Base-by-base conservation (phyloP, 257 asterid genomes). In the Solanum infundibuliforme region DNA sequence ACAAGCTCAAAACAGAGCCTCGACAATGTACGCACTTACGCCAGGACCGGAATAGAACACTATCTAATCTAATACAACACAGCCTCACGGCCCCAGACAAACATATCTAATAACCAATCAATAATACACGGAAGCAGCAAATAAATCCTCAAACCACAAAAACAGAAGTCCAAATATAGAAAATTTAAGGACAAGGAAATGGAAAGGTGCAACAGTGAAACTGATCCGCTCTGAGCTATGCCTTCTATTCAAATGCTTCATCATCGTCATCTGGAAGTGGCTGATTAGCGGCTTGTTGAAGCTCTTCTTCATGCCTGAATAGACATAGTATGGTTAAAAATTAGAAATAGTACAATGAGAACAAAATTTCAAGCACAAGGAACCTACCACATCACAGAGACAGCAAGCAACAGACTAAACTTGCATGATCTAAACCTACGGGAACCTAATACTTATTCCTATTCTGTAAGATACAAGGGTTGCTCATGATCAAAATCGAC, bases 221-320 rank as follows among this genome's bases (percentile, higher is more conserved):
- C 39, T 46, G 39, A 29, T 46, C 41, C 11, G 11, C 85, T 81
- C 68, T 81, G 85, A 46, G 68, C 68, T 46, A 81, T 21, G 71
- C 41, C 32, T 5, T 73, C 74, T 88, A 95, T 29, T 95, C 98
- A 10, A 95, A 94, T 3, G 96, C 87, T 23, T 95, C 98, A 10
- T 95, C 98, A 72, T 95, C 98, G 1, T 95, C 98, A 69, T 95
- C 98, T 1, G 98, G 98, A 73, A 95, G 97, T n/a, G 98, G 98
- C 91, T 93, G 98, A 39, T 71, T 88, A n/a, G 94, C 94, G 1
- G 98, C 98, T 79, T 75, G 87, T 3, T 39, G 71, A n/a, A 95
- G 95, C 91, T 95, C 98, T 0, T 91, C 93, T 89, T 95, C 98
- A 74, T 95, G 98, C 90, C 98, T 95, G 83, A 32, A 34, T 6